Percentiles rank a stretch among this genome's conserved stretches.
These are phyloP conservation scores for Picea engelmannii DNA, from an alignment of 83 land plant species.

Conservation along the genomic window DNA sequence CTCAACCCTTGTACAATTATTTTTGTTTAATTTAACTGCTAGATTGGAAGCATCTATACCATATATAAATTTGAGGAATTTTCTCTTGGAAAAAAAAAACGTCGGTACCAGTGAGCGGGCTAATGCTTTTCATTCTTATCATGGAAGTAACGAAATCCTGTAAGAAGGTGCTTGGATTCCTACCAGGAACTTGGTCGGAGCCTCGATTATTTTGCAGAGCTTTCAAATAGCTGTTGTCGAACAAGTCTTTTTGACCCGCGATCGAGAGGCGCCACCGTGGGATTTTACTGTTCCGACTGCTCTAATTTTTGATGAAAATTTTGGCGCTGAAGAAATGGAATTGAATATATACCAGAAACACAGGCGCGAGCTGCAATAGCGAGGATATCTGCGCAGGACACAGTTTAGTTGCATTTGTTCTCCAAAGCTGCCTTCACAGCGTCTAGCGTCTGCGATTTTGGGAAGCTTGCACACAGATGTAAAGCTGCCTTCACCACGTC, in stretches of 20 bases:
- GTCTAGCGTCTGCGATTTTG: constrained; percentile 27
- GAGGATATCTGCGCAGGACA: constrained; percentile 69
- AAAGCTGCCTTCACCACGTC: no score
- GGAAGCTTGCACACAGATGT: no score
- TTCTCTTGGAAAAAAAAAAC: no score
- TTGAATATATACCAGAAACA: constrained; percentile 40
- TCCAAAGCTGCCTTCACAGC: constrained; percentile 61
- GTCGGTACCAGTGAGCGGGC: no score
- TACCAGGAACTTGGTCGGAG: no score
- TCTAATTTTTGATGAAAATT: background rate
- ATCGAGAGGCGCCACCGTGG: no score
- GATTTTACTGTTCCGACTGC: background rate
- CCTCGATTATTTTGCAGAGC: no score
- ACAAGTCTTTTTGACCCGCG: no score
- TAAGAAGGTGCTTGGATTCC: no score
- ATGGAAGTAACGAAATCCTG: no score
- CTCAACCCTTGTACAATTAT: constrained; percentile 31
- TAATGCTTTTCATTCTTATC: no score
- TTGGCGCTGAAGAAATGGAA: background rate
- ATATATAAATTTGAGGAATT: no score
- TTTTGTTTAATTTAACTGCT: constrained; percentile 28
- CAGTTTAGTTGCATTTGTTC: constrained; percentile 43
- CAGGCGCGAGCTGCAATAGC: constrained; percentile 71
- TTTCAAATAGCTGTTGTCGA: background rate
- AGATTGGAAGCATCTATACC: constrained; percentile 31